Evolutionary conservation across 75 land plant genomes (phyloP), one percentile per base, ranked within the genome.

Genomic region (Adiantum capillusveneris): DNA sequence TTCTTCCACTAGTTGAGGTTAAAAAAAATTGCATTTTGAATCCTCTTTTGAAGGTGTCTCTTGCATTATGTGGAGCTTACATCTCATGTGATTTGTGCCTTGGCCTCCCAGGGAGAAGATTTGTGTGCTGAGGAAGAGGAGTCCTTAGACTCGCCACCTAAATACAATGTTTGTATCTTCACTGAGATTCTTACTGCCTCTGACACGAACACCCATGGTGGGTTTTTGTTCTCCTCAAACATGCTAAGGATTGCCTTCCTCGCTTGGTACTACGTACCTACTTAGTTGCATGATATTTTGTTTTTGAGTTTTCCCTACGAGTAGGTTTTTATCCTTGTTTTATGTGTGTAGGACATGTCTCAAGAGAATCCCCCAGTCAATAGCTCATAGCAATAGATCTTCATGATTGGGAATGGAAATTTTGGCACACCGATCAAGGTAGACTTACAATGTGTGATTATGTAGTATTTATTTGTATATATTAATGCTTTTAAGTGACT

Each of bases 381-480:
- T 87, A 87, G 63, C 64, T 87, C 65, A 79, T 78, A 41, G 84
- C 87, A 0, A 71, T 62, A 44, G 90, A 87, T 75, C 68, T 83
- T 31, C 90, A 87, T 78, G 77, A 81, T 17, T 68, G 69, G 41
- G 90, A 87, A 46, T 87, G 90, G 87, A 87, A 78, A 57, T 88
- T 88, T 50, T 76, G 88, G 14, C 93, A 88, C 56, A 88, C 86
- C 39, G 84, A 85, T 62, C 64, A 89, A 79, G 93, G 92, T 84
- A 46, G 3, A 46, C 22, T 17, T 46, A 3, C 6, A n/a, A 46
- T n/a, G n/a, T n/a, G n/a, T n/a, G n/a, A n/a, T n/a, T n/a, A n/a
- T n/a, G n/a, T n/a, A n/a, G n/a, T n/a, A n/a, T n/a, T n/a, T n/a
- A n/a, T n/a, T n/a, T n/a, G n/a, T n/a, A n/a, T n/a, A n/a, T n/a